Base-by-base conservation (phyloP, 2,329 filamentous ascomycete genomes). In the Claviceps africana region DNA sequence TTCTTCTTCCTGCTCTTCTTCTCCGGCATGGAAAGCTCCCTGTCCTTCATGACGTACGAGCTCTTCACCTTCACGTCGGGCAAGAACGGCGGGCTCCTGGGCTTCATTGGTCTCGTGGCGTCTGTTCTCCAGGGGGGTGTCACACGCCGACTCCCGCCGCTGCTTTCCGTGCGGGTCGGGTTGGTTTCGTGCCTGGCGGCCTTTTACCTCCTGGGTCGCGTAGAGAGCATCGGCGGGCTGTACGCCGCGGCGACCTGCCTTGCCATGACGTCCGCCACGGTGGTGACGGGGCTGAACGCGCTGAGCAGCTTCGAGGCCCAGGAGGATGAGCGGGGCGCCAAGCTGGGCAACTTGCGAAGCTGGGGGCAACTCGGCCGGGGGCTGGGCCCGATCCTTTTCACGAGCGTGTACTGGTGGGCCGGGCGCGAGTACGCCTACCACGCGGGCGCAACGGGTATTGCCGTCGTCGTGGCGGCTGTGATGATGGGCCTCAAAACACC, bases 351-450 rank as follows among this genome's bases (percentile, higher is more conserved):
- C 53, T 76, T 97, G 59, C 77, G 93, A 30, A 81, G 77, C 59
- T 82, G 75, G 82, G 91, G 93, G 6, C 93, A 98, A 72, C 77
- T 90, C 4, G 93, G 93, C 2, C 78, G 93, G 35, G 88, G 90
- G 0, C 67, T 95, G 11, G 93, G 93, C 0, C 93, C 93, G 0
- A 67, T 98, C 4, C 70, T 95, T 37, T 98, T 98, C 65, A 97
- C 93, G 56, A 88, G 88, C 48, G 74, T 98, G 52, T 98, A 98
- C 71, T 98, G 93, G 93, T 98, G 93, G 93, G 90, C 88, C 7
- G 93, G 93, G 0, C 76, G 93, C 47, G 85, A 94, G 63, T 76
- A 82, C 11, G 93, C 93, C 2, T 98, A 97, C 67, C 75, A 74
- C 1, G 76, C 88, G 60, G 93, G 93, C 4, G 86, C 88, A 0